Conservation (phyloP, 192 early-diverging fungal genomes). For the Haplosporangium gracile region DNA sequence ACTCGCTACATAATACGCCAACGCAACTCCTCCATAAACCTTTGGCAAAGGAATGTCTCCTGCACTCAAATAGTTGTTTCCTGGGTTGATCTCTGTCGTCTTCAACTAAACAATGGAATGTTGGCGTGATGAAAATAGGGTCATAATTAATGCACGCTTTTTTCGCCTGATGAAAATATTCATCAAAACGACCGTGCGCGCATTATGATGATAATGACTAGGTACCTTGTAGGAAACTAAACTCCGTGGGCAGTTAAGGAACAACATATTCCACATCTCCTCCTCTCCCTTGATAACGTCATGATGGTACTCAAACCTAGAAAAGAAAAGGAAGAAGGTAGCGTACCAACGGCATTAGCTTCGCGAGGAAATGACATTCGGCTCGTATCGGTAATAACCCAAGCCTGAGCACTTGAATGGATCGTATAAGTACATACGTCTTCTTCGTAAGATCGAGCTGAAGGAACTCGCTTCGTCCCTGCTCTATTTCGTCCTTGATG, state of each 20-base stretch:
- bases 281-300: slow-evolving; percentile 50
- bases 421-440: slow-evolving; percentile 5
- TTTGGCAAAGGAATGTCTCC: slow-evolving; percentile 65
- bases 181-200: not conserved
- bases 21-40: slow-evolving; percentile 55
- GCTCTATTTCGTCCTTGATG: slow-evolving; percentile 57
- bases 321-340: not conserved
- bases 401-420: not conserved
- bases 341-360: not conserved
- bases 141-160: not conserved
- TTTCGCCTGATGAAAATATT: not conserved
- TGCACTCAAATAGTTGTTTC: slow-evolving; percentile 62
- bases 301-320: slow-evolving; percentile 47
- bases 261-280: slow-evolving; percentile 60
- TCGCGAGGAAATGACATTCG: too few relatives aligned
- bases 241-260: slow-evolving; percentile 62
- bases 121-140: not conserved
- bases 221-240: slow-evolving; percentile 57
- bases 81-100: slow-evolving; percentile 63
- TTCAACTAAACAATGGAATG: slow-evolving; percentile 48
- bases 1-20: slow-evolving; percentile 55
- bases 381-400: not conserved
- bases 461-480: slow-evolving; percentile 38
- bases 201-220: not conserved
- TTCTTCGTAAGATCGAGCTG: slow-evolving; percentile 20